Evolutionary conservation across 257 asterid genomes (phyloP), one percentile per base, ranked within the genome.

Genomic region (Nicotiana tabacum): DNA sequence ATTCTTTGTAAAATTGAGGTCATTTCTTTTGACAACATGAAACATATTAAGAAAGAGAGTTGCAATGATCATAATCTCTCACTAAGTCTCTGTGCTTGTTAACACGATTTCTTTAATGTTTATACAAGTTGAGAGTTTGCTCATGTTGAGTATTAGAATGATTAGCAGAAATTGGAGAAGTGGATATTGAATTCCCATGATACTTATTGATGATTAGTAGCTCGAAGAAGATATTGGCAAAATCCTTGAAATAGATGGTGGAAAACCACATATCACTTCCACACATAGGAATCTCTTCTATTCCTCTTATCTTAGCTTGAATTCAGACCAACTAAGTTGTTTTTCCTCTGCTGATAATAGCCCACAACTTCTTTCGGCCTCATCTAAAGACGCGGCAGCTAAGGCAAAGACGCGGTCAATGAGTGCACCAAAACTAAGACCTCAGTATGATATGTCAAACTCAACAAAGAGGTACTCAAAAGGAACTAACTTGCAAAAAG

Each of bases 371-470:
- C 88, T 85, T 24, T 70, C 27, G 27, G 27, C 27, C 37, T 70
- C 60, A 86, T 76, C 82, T 84, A 0, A 89, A 29, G 48, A 90
- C 0, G 91, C 91, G 86, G 93, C 99, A 13, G 89, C 98, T 0
- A 93, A 90, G 85, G 98, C 99, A 15, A 96, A 96, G 89, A 89
- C 83, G 29, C 87, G 99, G 78, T 92, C 98, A 1, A 82, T 90
- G 30, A 96, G 99, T 82, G 98, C 97, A 46, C 99, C 98, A 13
- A 93, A 83, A 82, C 97, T 91, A 30, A 87, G 98, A 68, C 90
- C 93, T 48, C 92, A 87, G 2, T 87, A 84, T 24, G 98, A 93
- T 65, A 84, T 93, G 84, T 89, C 92, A 3, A 86, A 92, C 82
- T 92, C 98, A 0, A 82, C 89, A 0, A 92, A 91, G 89, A 92